Evolutionary conservation across 108 stramenopile genomes (phyloP).

Genomic region (Nannochloropsis oceanica): DNA sequence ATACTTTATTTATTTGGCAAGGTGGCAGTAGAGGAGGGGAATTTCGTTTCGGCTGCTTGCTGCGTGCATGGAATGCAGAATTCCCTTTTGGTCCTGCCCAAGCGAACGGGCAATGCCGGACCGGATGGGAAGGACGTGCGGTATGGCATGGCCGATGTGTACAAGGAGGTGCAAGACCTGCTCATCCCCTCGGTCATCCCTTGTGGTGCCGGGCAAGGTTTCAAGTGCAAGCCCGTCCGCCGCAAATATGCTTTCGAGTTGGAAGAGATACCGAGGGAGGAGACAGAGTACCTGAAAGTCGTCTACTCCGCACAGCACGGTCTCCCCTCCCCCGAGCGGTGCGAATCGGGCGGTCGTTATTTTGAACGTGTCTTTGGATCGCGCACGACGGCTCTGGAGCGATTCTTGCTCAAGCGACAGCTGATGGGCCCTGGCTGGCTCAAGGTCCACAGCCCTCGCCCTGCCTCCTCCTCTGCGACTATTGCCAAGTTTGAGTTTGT

Average conservation of each 20-base stretch:
- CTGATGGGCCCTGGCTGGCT: constrained; percentile 98
- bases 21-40: constrained; percentile 31
- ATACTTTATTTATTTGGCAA: constrained; percentile 84
- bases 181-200: constrained; percentile 52
- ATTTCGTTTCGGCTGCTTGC: constrained; percentile 66
- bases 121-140: constrained; percentile 31
- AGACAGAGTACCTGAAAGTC: constrained; percentile 84
- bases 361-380: constrained; percentile 76
- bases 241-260: constrained; percentile 91
- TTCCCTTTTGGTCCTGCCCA: constrained; percentile 80
- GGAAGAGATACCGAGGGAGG: constrained; percentile 69
- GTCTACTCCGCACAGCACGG: background rate
- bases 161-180: constrained; percentile 41
- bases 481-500: background rate
- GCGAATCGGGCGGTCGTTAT: constrained; percentile 54
- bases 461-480: background rate
- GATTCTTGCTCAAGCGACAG: constrained; percentile 80
- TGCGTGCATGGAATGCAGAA: constrained; percentile 60
- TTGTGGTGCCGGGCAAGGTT: constrained; percentile 47
- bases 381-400: constrained; percentile 64
- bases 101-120: constrained; percentile 6
- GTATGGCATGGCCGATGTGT: constrained; percentile 53
- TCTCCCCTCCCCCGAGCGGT: constrained; percentile 34
- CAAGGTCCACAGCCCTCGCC: constrained; percentile 53
- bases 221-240: constrained; percentile 66